Evolutionary conservation across 805 yeast genomes (phyloP).

Genomic region (Yamadazyma insecticola): DNA sequence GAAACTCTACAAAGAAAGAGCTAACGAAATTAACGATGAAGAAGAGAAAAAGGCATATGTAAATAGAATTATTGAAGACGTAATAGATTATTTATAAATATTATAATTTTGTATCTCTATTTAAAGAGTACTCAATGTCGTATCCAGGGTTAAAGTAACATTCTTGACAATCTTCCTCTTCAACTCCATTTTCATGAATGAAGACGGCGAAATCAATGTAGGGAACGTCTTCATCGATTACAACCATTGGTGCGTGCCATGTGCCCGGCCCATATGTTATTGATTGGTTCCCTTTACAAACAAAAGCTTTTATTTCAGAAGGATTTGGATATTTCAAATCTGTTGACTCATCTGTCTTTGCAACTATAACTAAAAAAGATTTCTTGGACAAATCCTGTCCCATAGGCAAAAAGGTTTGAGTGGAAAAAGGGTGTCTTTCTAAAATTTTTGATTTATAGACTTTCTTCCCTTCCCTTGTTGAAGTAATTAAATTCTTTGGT

Average conservation of each 20-base stretch:
- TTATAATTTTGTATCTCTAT: conserved; percentile 12
- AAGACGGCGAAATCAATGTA: conserved; percentile 79
- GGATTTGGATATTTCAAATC: conserved; percentile 56
- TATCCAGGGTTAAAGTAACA: conserved; percentile 62
- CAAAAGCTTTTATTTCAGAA: conserved; percentile 58
- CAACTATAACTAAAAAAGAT: conserved; percentile 80
- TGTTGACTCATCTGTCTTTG: conserved; percentile 41
- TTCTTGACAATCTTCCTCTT: conserved; percentile 80
- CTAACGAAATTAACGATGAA: conserved; percentile 5
- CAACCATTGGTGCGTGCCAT: conserved; percentile 98
- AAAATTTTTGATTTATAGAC: conserved; percentile 60
- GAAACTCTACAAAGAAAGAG: conserved; percentile 28
- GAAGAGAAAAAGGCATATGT: conserved; percentile 28
- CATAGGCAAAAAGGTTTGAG: conserved; percentile 92
- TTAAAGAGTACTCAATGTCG: conserved; percentile 21
- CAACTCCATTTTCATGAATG: conserved; percentile 77
- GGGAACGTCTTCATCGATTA: conserved; percentile 51
- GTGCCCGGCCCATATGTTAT: conserved; percentile 81
- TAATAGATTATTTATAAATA: conserved; percentile 31
- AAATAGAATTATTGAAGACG: conserved; percentile 31
- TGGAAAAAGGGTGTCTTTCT: conserved; percentile 84
- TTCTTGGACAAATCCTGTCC: conserved; percentile 48
- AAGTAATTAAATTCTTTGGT: conserved; percentile 54
- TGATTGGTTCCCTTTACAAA: conserved; percentile 79
- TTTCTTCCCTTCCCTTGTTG: conserved; percentile 8